Evolutionary conservation across 139 green algal species (phyloP).

Genomic region (Tetratostichococcus sp.): DNA sequence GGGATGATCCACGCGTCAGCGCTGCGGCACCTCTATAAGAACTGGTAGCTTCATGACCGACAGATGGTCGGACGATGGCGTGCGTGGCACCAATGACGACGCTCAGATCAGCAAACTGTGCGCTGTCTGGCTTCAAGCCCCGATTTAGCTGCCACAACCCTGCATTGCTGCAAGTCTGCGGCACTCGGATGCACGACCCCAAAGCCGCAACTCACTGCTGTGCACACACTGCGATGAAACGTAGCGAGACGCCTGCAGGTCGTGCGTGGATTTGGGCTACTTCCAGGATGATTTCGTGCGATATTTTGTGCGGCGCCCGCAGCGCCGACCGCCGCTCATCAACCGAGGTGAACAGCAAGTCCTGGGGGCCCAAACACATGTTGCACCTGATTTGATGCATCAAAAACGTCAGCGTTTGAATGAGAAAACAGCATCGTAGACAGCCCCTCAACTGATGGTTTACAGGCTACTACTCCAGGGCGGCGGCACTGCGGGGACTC

Average conservation of each 20-base stretch:
- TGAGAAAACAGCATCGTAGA: not conserved
- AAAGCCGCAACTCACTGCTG: no score
- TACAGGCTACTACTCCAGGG: constrained; percentile 77
- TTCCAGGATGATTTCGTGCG: constrained; percentile 80
- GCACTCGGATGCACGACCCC: no score
- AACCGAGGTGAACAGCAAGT: constrained; percentile 62
- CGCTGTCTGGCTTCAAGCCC: constrained; percentile 16
- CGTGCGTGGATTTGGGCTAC: constrained; percentile 74
- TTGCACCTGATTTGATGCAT: not conserved
- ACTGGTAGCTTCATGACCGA: not conserved
- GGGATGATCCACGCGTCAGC: no score
- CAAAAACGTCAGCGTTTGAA: no score
- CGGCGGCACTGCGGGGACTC: constrained; percentile 53
- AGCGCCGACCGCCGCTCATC: constrained; percentile 71
- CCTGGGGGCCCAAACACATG: not conserved
- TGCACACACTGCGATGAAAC: no score
- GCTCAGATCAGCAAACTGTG: constrained; percentile 84
- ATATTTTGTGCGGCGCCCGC: constrained; percentile 63
- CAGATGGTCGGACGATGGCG: constrained; percentile 39
- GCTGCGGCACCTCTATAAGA: no score
- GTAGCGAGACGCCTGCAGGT: constrained; percentile 37
- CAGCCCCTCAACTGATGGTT: not conserved
- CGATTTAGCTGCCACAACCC: constrained; percentile 4
- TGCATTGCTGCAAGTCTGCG: no score
- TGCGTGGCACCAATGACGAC: constrained; percentile 85